Conservation (phyloP, 768 basidiomycete genomes). For the Strobilomyces echinocephalus region DNA sequence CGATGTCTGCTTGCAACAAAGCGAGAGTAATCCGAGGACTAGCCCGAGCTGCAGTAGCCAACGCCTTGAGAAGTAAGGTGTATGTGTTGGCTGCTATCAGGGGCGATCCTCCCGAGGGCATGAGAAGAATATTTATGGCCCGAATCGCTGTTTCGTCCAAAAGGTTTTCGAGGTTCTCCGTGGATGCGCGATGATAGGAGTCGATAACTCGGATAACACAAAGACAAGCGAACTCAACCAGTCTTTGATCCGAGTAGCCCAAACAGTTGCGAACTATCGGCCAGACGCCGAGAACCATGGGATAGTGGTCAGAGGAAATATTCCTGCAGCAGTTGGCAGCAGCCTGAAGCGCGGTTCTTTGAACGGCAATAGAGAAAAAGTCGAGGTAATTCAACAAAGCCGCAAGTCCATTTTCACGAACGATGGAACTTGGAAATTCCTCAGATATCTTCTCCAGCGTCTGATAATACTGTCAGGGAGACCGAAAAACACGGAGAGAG, state of each 20-base stretch:
- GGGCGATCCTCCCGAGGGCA: conserved; percentile 83
- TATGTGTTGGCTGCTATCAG: conserved; percentile 84
- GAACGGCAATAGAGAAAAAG: conserved; percentile 97
- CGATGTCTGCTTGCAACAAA: conserved; percentile 88
- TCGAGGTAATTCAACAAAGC: conserved; percentile 94
- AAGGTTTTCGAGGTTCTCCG: conserved; percentile 81
- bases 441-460: conserved; percentile 98
- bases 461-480: conserved; percentile 38
- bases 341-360: conserved; percentile 93
- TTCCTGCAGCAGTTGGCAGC: conserved; percentile 96
- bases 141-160: conserved; percentile 75
- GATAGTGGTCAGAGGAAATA: conserved; percentile 82
- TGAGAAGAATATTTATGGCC: conserved; percentile 79
- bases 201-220: conserved; percentile 94
- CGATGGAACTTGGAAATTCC: conserved; percentile 93
- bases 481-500: background rate
- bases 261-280: conserved; percentile 91
- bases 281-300: conserved; percentile 86
- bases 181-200: conserved; percentile 78
- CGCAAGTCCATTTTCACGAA: conserved; percentile 90
- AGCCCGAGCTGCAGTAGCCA: conserved; percentile 83
- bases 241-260: conserved; percentile 86
- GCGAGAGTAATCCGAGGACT: conserved; percentile 85
- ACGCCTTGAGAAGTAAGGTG: conserved; percentile 77
- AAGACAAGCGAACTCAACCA: conserved; percentile 95